phyloP scores from a whole-genome alignment of 2,329 filamentous ascomycete genomes.

The Microdochium trichocladiopsis region DNA sequence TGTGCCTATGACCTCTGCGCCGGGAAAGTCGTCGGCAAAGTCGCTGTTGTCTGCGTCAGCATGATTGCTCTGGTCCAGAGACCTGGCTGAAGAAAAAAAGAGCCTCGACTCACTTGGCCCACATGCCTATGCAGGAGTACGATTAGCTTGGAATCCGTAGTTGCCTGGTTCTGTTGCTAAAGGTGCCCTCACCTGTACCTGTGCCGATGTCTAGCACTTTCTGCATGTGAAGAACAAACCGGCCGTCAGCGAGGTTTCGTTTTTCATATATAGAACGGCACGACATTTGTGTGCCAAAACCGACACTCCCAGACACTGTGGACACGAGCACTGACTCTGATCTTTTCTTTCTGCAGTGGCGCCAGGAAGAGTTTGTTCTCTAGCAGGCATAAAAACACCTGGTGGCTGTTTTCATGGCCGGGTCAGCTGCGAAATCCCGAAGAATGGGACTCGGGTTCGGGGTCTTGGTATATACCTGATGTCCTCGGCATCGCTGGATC shows the following conservation, averaged over 20 bases:
- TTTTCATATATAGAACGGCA: too few species aligned
- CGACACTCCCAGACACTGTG: too few species aligned
- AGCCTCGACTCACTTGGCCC: constrained; percentile 8
- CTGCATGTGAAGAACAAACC: constrained; percentile 4
- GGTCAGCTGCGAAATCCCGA: background rate
- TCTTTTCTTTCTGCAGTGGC: constrained; percentile 9
- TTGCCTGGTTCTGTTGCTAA: background rate
- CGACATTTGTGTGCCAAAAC: too few species aligned
- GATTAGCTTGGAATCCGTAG: too few species aligned
- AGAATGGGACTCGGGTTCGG: background rate
- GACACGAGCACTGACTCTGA: background rate
- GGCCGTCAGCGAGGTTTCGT: background rate
- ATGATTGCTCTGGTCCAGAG: background rate
- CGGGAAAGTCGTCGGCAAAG: constrained; percentile 9
- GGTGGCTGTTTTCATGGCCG: constrained; percentile 11
- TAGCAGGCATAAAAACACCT: constrained; percentile 16
- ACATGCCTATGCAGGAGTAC: constrained; percentile 3
- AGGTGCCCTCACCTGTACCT: constrained; percentile 8
- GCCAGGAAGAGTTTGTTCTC: constrained; percentile 17
- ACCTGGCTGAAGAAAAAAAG: background rate
- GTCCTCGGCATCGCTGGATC: background rate
- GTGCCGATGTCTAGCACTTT: constrained; percentile 12
- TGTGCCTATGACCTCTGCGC: constrained; percentile 14
- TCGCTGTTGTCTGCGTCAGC: constrained; percentile 3
- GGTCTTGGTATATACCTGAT: background rate